Conservation (phyloP, 305 asterid genomes). For the Fraxinus albicans region DNA sequence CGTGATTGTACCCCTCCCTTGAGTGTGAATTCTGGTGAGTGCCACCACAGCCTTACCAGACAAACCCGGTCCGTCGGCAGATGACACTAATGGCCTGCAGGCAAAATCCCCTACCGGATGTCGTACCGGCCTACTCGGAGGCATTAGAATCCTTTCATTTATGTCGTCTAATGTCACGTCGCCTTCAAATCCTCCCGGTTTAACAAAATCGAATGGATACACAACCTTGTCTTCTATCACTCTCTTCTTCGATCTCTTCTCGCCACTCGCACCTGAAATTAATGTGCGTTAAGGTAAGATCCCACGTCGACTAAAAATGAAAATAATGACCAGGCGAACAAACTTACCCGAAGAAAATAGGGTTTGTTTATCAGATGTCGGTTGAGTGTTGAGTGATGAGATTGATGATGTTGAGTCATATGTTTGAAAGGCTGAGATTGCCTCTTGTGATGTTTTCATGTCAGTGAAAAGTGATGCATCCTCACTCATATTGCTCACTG, state of each 20-base stretch:
- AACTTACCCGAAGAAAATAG: conserved; percentile 44
- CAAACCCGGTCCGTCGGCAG: conserved; percentile 68
- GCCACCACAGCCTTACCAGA: conserved; percentile 94
- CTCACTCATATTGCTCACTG: conserved; percentile 6
- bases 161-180: conserved; percentile 72
- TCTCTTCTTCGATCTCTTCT: conserved; percentile 38
- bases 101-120: conserved; percentile 95
- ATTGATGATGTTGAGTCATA: conserved; percentile 30
- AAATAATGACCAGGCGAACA: neutral
- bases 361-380: conserved; percentile 42
- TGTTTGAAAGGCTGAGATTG: conserved; percentile 29
- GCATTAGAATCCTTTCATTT: conserved; percentile 76
- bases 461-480: conserved; percentile 31
- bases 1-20: conserved; percentile 90
- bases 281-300: neutral
- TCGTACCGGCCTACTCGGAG: conserved; percentile 76
- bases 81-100: conserved; percentile 64
- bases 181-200: conserved; percentile 86
- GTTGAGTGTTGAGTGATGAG: conserved; percentile 31
- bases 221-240: conserved; percentile 44
- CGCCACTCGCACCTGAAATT: conserved; percentile 33
- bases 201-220: conserved; percentile 84
- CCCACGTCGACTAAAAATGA: neutral
- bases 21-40: conserved; percentile 77
- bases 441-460: conserved; percentile 36